Evolutionary conservation across 257 asterid species (phyloP).

Genomic region (Solanum medicagineum): DNA sequence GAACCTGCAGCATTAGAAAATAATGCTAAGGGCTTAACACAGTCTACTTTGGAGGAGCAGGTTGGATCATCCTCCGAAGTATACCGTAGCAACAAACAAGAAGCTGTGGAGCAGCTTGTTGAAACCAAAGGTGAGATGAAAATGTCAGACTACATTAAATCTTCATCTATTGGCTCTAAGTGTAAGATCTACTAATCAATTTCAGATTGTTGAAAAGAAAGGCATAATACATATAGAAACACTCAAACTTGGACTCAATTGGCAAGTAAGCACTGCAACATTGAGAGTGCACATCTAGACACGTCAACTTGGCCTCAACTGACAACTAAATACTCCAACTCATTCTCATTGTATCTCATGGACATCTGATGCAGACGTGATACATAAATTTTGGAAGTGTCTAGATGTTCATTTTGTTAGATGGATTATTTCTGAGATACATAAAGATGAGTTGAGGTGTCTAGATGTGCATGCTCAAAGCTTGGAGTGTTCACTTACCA

Average conservation of each 20-base stretch:
- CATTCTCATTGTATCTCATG: not conserved
- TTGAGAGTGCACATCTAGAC: not conserved
- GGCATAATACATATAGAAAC: not conserved
- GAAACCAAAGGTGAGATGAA: not conserved
- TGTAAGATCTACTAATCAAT: not conserved
- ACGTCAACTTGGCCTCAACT: not conserved
- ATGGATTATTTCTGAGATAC: not conserved
- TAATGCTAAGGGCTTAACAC: slow-evolving; percentile 15
- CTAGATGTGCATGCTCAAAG: not conserved
- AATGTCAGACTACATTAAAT: not conserved
- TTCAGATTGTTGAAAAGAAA: slow-evolving; percentile 1
- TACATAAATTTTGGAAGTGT: not conserved
- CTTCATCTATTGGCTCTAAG: slow-evolving; percentile 2
- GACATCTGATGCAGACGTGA: not conserved
- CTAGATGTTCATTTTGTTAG: not conserved
- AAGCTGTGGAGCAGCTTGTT: not conserved
- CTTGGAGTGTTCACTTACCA: not conserved
- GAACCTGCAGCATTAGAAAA: slow-evolving; percentile 19
- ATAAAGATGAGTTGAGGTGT: not conserved
- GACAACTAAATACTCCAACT: not conserved
- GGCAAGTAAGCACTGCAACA: not conserved
- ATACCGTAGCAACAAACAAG: slow-evolving; percentile 11
- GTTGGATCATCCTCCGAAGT: slow-evolving; percentile 15
- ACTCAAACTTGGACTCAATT: not conserved
- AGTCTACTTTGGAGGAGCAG: slow-evolving; percentile 12